Conservation (phyloP, 768 basidiomycete genomes). For the Rubroboletus satanas region DNA sequence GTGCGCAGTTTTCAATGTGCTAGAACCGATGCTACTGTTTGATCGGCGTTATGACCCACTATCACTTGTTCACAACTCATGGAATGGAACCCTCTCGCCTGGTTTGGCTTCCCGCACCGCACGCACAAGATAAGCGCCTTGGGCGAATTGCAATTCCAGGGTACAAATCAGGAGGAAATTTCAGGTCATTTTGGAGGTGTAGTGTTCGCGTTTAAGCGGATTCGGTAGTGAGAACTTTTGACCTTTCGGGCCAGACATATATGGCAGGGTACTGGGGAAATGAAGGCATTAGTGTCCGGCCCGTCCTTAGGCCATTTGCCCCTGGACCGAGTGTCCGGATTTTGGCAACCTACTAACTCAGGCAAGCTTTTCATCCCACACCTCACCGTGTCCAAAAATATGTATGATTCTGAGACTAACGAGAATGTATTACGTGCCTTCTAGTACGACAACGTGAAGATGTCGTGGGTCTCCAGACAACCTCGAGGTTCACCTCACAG, state of each 20-base stretch:
- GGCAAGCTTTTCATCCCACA: not conserved
- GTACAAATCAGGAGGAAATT: not conserved
- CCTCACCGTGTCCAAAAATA: not conserved
- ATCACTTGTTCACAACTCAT: not conserved
- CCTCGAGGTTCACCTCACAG: not conserved
- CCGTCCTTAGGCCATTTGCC: not conserved
- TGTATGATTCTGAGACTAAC: not conserved
- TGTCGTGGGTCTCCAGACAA: not conserved
- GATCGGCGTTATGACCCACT: conserved; percentile 11
- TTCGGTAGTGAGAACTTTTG: not conserved
- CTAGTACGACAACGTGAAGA: not conserved
- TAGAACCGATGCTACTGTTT: not conserved
- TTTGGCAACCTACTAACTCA: not conserved
- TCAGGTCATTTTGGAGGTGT: not conserved
- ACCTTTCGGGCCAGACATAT: not conserved
- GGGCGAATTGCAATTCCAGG: not conserved
- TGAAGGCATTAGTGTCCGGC: not conserved
- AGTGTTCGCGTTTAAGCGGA: not conserved
- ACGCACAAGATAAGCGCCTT: not conserved
- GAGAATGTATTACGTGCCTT: not conserved
- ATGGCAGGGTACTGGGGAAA: not conserved
- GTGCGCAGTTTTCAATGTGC: not conserved
- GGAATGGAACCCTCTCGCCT: conserved; percentile 4
- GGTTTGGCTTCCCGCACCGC: not conserved
- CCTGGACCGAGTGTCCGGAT: not conserved